phyloP scores from a whole-genome alignment of 257 asterid species.

The Solanum neorickii region DNA sequence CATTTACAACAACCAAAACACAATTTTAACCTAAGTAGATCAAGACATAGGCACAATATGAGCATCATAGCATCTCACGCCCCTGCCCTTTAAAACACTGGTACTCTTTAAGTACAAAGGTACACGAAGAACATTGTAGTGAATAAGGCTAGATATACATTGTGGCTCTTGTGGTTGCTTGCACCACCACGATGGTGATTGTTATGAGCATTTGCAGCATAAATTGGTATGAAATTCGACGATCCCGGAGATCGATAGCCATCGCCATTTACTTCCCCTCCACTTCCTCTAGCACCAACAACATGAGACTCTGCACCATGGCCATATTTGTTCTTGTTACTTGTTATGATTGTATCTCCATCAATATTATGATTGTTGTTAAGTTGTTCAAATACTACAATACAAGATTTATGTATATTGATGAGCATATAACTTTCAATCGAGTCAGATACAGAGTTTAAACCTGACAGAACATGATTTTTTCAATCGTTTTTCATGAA shows the following conservation, averaged over 20 bases:
- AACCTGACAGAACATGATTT: neutral
- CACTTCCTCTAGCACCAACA: constrained; percentile 4
- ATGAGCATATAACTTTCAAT: neutral
- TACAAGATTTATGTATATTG: neutral
- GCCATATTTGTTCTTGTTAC: neutral
- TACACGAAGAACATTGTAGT: constrained; percentile 7
- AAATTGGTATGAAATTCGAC: constrained; percentile 16
- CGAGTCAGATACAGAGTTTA: neutral
- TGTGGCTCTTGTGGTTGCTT: neutral
- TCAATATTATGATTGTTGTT: neutral
- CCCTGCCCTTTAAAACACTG: too few species aligned
- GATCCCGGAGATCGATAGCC: constrained; percentile 24
- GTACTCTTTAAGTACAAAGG: neutral
- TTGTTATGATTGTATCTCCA: neutral
- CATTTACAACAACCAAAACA: neutral
- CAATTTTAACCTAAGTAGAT: neutral
- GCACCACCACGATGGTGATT: constrained; percentile 19
- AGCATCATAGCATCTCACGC: too few species aligned
- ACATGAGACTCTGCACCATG: neutral
- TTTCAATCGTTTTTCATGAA: too few species aligned
- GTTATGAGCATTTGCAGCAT: constrained; percentile 19
- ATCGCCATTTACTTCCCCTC: neutral
- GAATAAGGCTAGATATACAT: neutral
- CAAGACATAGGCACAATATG: neutral
- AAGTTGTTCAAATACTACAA: neutral